Base-by-base conservation (phyloP, 805 yeast species). In the Yarrowia bubula region DNA sequence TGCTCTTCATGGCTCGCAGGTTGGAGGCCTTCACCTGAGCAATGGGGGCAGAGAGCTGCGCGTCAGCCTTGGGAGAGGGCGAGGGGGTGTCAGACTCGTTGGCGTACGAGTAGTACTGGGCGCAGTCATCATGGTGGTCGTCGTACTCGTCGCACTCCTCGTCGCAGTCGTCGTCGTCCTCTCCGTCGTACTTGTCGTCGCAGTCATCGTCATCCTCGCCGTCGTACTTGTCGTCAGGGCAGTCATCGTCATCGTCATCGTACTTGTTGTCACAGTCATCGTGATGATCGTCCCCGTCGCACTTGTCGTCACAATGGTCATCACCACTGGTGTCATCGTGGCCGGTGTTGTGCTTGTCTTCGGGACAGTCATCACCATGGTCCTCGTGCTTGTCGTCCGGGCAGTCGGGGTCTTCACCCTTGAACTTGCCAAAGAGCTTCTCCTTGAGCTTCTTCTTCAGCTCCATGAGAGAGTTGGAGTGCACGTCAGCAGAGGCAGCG, bases 301-400 rank as follows among this genome's bases (percentile, higher is more conserved):
- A 41, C 47, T 55, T 41, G 31, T 55, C 31, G 47, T 55, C 31
- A 11, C 61, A 39, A n/a, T 31, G 31, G 13, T 47, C 53, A 9
- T 28, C 46, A 37, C 14, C 31, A 8, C 15, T 15, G 11, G 37
- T 14, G 31, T 55, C 61, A 17, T 11, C 28, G 43, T 22, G 7
- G 31, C 22, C 42, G 35, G 13, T 31, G 31, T 55, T 55, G 47
- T 55, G 37, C 47, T 55, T 55, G 47, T 55, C 61, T 18, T 55
- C 38, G 61, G 61, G 61, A 28, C 61, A 55, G 15, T 55, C 42
- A 11, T 55, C 61, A 31, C 22, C 61, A 15, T 55, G 61, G 15
- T 55, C 61, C 38, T 55, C 61, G 37, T 58, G 64, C 51, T 58
- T 58, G 42, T 58, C 64, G 22, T 44, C 51, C 37, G 51, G 51